A percentile compares a stretch with the other conserved stretches of the same genome.
Conservation (phyloP, 164 flowering plant genomes). For the Nelumbo lutea region DNA sequence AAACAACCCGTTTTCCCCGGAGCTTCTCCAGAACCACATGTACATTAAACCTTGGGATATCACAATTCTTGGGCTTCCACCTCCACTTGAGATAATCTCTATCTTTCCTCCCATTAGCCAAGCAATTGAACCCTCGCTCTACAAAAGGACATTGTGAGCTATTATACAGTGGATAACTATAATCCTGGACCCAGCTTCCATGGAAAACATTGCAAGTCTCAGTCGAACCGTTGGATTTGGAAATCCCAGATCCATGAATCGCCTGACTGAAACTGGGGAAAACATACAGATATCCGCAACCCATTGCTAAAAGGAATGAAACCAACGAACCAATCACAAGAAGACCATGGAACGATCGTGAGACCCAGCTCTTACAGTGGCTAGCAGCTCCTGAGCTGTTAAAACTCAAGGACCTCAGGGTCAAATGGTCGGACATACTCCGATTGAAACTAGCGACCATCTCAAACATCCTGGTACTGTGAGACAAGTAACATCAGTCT, state of each 20-base stretch:
- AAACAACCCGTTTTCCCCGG: constrained; percentile 64
- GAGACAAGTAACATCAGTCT: constrained; percentile 5
- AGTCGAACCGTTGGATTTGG: constrained; percentile 13
- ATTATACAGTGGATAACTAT: constrained; percentile 68
- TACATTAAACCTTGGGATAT: constrained; percentile 53
- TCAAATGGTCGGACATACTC: constrained; percentile 34
- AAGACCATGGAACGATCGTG: constrained; percentile 28
- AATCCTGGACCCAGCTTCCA: constrained; percentile 71
- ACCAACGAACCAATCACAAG: constrained; percentile 35
- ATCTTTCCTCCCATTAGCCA: constrained; percentile 72
- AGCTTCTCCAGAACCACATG: constrained; percentile 37
- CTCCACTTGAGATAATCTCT: constrained; percentile 59
- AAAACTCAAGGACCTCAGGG: constrained; percentile 24
- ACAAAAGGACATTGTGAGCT: constrained; percentile 71
- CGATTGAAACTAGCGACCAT: constrained; percentile 39
- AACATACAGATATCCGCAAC: constrained; percentile 44
- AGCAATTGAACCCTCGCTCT: constrained; percentile 75
- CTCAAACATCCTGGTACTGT: constrained; percentile 16
- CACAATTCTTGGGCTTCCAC: constrained; percentile 86
- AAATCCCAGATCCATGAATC: constrained; percentile 25
- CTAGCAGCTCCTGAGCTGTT: constrained; percentile 39
- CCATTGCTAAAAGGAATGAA: constrained; percentile 35
- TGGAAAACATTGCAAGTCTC: constrained; percentile 54
- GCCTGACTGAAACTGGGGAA: constrained; percentile 44
- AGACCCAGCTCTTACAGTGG: constrained; percentile 29